phyloP scores from a whole-genome alignment of 2,329 filamentous ascomycete genomes.

The Aspergillaceae sp. region DNA sequence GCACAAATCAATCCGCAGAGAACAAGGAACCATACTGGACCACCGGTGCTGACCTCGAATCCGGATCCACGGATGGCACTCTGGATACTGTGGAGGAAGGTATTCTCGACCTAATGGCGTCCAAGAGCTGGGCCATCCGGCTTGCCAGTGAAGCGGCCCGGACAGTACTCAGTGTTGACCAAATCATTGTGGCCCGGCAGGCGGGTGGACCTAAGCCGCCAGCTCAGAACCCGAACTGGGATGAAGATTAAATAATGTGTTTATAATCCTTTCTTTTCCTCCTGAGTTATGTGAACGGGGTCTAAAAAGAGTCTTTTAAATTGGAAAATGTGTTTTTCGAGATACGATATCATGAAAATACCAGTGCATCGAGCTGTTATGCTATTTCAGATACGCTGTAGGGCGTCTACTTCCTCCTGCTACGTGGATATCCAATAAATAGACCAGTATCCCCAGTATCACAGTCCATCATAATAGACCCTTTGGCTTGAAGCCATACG shows the following conservation, averaged over 20 bases:
- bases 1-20: conserved; percentile 29
- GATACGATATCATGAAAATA: conserved; percentile 1
- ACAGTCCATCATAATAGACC: not conserved
- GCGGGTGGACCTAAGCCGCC: conserved; percentile 96
- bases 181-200: conserved; percentile 97
- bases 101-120: conserved; percentile 83
- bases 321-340: not conserved
- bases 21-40: conserved; percentile 74
- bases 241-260: conserved; percentile 47
- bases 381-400: no score
- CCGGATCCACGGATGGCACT: conserved; percentile 68
- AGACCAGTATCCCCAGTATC: not conserved
- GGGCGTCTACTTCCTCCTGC: no score
- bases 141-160: conserved; percentile 89
- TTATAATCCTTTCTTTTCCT: conserved; percentile 2
- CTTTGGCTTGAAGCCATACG: not conserved
- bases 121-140: conserved; percentile 96
- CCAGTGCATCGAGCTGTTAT: not conserved
- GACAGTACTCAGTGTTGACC: conserved; percentile 91
- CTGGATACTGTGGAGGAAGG: conserved; percentile 79
- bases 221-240: conserved; percentile 77
- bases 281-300: conserved; percentile 4
- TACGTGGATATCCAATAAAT: not conserved
- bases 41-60: conserved; percentile 91
- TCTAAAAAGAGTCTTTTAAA: conserved; percentile 16